Base-by-base conservation (phyloP, 805 yeast genomes). In the Ogataea ramenticola region DNA sequence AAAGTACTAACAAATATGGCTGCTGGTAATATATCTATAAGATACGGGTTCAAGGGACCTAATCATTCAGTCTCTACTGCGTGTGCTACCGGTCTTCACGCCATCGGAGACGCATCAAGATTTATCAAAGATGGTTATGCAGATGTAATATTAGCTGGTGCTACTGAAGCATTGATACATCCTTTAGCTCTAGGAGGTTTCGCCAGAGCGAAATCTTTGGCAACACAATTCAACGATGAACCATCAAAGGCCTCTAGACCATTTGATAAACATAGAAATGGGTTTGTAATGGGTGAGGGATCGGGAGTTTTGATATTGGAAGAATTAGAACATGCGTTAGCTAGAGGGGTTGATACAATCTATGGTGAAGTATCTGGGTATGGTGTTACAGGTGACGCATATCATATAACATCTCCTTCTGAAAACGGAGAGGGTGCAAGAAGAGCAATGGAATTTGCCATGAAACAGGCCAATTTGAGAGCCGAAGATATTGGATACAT, bases 211-310 rank as follows among this genome's bases (percentile, higher is more conserved):
- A 80, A 86, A 52, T 81, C 95, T 3, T 74, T 93, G 11, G 80
- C 81, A 4, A 75, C 89, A 0, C 71, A 65, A 22, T 82, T 60
- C 53, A 81, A 78, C 47, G 84, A 82, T 39, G 60, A 60, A 2
- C 95, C 96, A 2, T 53, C 54, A 4, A 64, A 66, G 27, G 86
- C 95, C 0, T 84, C 95, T 6, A 67, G 96, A 46, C 99, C 99
- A 0, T 93, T 93, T 62, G 99, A 93, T 57, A 59, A 60, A 14
- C 63, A 68, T 2, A 66, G 99, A 47, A 74, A 72, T 45, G 99
- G 99, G 3, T 93, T 93, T 64, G 96, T 93, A 0, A 70, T 93
- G 29, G 82, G 96, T 27, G 99, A 93, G 67, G 99, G 99, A 2
- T 71, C 91, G 16, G 98, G 96, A 3, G 74, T 87, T 1, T 49